Conservation (phyloP, 441 rosid genomes). For the Codiaeum variegatum region DNA sequence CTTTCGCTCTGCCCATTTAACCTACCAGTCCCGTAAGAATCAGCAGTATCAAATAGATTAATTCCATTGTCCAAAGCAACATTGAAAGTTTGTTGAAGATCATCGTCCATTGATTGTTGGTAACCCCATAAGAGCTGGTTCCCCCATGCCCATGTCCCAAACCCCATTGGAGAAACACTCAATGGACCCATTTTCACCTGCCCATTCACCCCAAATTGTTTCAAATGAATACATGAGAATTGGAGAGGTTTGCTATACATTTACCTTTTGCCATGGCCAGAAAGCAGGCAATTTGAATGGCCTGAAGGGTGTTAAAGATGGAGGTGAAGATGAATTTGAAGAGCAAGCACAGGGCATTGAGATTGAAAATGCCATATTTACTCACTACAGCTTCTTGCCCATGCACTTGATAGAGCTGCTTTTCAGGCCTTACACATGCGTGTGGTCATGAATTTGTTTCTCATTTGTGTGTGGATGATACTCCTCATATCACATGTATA, state of each 20-base stretch:
- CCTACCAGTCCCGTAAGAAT: slow-evolving; percentile 88
- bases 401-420: too few relatives aligned
- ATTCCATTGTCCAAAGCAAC: slow-evolving; percentile 73
- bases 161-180: slow-evolving; percentile 88
- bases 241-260: neutral
- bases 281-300: slow-evolving; percentile 60
- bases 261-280: slow-evolving; percentile 92
- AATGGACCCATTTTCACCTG: slow-evolving; percentile 82
- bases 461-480: too few relatives aligned
- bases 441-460: too few relatives aligned
- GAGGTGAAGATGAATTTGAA: slow-evolving; percentile 30
- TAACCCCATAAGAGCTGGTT: slow-evolving; percentile 94
- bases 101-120: slow-evolving; percentile 68
- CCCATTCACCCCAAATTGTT: neutral
- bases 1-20: slow-evolving; percentile 86
- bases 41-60: slow-evolving; percentile 86
- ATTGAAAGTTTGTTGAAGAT: slow-evolving; percentile 70
- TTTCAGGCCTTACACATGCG: too few relatives aligned
- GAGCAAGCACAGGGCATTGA: slow-evolving; percentile 29
- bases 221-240: neutral
- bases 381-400: too few relatives aligned
- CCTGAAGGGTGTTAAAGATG: slow-evolving; percentile 35
- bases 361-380: slow-evolving; percentile 25
- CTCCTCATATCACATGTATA: too few relatives aligned
- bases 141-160: slow-evolving; percentile 99